phyloP scores from a whole-genome alignment of 179 eudicot genomes.

The Heliamphora pulchella region DNA sequence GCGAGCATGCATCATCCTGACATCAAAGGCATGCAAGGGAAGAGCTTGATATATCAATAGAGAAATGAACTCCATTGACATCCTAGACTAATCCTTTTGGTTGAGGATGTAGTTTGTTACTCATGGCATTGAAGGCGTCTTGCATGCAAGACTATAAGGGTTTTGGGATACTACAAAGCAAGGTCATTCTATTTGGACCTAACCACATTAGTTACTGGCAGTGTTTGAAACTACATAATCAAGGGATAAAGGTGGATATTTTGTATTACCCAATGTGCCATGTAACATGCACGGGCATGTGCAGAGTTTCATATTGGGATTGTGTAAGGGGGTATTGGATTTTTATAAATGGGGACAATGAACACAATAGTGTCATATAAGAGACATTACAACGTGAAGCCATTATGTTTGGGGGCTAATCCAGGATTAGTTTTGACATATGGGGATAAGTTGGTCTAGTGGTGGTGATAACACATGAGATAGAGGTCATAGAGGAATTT shows the following conservation, averaged over 20 bases:
- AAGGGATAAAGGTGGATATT: too few species aligned
- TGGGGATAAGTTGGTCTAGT: background rate
- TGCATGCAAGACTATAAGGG: background rate
- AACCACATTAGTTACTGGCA: background rate
- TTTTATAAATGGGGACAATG: too few species aligned
- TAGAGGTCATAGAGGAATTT: background rate
- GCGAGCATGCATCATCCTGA: too few species aligned
- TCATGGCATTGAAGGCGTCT: background rate
- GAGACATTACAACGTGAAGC: background rate
- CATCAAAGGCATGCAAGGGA: too few species aligned
- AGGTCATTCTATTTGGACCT: background rate
- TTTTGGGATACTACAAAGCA: background rate
- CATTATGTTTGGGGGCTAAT: background rate
- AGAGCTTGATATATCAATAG: too few species aligned
- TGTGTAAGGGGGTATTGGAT: too few species aligned
- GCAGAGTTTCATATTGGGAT: too few species aligned
- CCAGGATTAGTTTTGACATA: background rate
- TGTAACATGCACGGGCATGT: too few species aligned
- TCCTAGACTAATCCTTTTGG: background rate
- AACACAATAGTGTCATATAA: too few species aligned
- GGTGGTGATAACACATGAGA: background rate
- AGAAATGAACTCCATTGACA: conserved; percentile 5
- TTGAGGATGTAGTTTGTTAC: background rate
- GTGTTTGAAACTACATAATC: background rate
- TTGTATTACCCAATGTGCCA: too few species aligned